A percentile compares a stretch with the other conserved stretches of the same genome.
These are phyloP conservation scores for Taphrina sp. DNA, from an alignment of 1,139 yeast species.

Conservation along the genomic window DNA sequence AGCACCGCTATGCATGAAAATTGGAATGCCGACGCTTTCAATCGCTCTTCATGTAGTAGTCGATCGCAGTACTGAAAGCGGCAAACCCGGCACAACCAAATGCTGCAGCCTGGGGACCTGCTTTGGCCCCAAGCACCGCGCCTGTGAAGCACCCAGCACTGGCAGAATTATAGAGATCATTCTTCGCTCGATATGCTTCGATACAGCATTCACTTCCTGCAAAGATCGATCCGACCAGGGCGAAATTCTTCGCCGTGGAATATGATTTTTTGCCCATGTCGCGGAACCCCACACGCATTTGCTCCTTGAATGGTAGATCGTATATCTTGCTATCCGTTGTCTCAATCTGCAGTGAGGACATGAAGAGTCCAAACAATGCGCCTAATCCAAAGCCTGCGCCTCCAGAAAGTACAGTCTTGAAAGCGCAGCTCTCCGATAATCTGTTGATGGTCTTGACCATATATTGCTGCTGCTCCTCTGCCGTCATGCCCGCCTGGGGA, in stretches of 20 bases:
- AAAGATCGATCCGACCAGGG: constrained; percentile 88
- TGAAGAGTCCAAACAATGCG: constrained; percentile 92
- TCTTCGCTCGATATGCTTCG: constrained; percentile 75
- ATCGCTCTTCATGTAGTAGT: constrained; percentile 27
- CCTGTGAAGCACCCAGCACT: constrained; percentile 96
- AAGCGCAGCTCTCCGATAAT: constrained; percentile 60
- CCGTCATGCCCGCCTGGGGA: constrained; percentile 31
- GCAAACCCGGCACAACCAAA: constrained; percentile 98
- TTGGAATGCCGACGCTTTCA: no score
- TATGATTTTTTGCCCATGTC: constrained; percentile 90
- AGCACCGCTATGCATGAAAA: no score
- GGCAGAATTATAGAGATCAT: constrained; percentile 87
- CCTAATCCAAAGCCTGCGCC: constrained; percentile 94
- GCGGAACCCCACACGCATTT: constrained; percentile 81
- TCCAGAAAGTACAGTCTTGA: constrained; percentile 87
- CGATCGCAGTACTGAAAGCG: constrained; percentile 78
- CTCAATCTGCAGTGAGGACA: constrained; percentile 77
- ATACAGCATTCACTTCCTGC: constrained; percentile 93
- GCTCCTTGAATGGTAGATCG: constrained; percentile 87
- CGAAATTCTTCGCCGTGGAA: constrained; percentile 89
- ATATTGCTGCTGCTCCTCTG: constrained; percentile 27
- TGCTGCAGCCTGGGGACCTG: constrained; percentile 90
- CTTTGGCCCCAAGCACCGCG: constrained; percentile 78
- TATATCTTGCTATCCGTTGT: constrained; percentile 50
- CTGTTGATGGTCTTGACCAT: constrained; percentile 26